Evolutionary conservation across 2,329 filamentous ascomycete genomes (phyloP).

Genomic region (Teratosphaeria zuluensis): DNA sequence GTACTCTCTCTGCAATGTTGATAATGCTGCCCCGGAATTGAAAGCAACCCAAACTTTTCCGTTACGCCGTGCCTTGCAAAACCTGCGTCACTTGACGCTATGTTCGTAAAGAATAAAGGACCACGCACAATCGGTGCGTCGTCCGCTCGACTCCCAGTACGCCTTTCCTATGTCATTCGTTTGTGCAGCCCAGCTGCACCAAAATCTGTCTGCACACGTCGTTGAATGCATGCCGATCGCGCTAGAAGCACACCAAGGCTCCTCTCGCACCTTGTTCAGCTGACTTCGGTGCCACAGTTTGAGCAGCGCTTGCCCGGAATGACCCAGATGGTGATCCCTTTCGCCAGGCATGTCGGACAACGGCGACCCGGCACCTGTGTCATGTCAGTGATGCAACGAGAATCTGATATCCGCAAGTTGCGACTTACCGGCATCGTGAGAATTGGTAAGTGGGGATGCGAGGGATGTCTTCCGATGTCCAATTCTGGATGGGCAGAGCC

Average conservation of each 20-base stretch:
- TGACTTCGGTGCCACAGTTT: constrained; percentile 25
- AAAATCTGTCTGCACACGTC: not conserved
- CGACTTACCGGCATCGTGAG: constrained; percentile 13
- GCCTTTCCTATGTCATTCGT: not conserved
- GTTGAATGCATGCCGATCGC: not conserved
- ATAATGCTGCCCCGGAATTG: not conserved
- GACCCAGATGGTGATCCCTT: constrained; percentile 25
- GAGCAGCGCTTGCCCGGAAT: constrained; percentile 27
- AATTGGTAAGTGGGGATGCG: constrained; percentile 8
- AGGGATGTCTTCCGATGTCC: constrained; percentile 4
- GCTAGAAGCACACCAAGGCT: not conserved
- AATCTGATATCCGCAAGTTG: not conserved
- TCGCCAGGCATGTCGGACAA: constrained; percentile 22
- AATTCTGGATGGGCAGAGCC: constrained; percentile 5
- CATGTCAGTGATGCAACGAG: constrained; percentile 3
- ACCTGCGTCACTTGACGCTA: not conserved
- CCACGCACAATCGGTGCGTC: not conserved
- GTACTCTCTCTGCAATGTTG: not conserved
- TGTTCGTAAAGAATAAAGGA: not conserved
- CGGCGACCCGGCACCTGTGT: constrained; percentile 23
- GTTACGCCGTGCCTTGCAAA: not conserved
- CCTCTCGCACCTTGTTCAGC: constrained; percentile 5
- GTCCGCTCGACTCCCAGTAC: not conserved
- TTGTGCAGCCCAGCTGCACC: not conserved
- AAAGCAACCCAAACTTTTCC: not conserved